Conservation (phyloP, 176 grass and related monocot species). For the Oryza australiensis region DNA sequence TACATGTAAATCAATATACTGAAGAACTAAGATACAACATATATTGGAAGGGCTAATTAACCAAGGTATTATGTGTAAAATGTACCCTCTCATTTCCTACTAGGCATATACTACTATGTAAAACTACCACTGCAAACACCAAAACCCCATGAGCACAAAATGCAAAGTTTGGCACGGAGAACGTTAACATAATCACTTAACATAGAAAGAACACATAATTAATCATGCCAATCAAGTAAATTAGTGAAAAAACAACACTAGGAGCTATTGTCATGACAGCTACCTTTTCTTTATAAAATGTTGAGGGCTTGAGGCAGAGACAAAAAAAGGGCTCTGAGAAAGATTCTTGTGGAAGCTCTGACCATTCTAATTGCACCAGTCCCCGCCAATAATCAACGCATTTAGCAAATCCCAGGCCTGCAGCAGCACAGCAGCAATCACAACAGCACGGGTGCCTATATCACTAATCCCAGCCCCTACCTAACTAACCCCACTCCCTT, state of each 20-base stretch:
- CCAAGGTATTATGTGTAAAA: neutral
- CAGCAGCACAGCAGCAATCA: neutral
- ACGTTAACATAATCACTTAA: neutral
- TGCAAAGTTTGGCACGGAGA: neutral
- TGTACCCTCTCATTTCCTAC: neutral
- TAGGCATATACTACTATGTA: too few relatives aligned
- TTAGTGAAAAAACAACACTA: neutral
- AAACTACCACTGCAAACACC: neutral
- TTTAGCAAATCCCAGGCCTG: neutral
- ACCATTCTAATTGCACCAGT: slow-evolving; percentile 11
- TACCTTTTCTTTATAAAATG: slow-evolving; percentile 3
- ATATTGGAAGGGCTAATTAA: neutral
- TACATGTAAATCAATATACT: neutral
- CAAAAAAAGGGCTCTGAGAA: neutral
- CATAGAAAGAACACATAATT: neutral
- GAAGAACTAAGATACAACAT: neutral
- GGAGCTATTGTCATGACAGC: neutral
- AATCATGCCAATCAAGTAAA: neutral
- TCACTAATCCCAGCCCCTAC: slow-evolving; percentile 15
- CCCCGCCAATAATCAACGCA: slow-evolving; percentile 1
- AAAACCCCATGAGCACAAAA: neutral
- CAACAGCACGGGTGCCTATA: neutral
- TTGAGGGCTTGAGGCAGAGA: neutral
- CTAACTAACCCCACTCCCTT: neutral
- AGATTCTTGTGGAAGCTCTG: slow-evolving; percentile 3